These are phyloP conservation scores for Fusarium incarnatum DNA, from an alignment of 2,329 filamentous ascomycete genomes.

Conservation along the genomic window DNA sequence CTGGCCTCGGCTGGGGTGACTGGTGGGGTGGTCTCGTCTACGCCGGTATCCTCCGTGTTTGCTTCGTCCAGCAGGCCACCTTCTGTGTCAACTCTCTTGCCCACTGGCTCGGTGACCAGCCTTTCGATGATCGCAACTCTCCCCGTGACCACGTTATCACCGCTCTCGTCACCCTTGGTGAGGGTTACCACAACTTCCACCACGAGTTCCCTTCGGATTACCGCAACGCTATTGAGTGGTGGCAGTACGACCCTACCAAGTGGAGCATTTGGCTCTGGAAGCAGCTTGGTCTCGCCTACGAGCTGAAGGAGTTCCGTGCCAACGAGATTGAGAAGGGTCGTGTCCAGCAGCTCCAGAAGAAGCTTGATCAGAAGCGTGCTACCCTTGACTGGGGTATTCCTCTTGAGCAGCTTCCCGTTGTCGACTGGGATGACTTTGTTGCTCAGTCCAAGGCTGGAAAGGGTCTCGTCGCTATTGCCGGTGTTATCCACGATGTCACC, in stretches of 20 bases:
- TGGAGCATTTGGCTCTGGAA: slow-evolving; percentile 90
- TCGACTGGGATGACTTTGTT: slow-evolving; percentile 89
- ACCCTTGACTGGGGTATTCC: slow-evolving; percentile 88
- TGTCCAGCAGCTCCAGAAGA: slow-evolving; percentile 90
- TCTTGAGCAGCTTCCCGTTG: slow-evolving; percentile 84
- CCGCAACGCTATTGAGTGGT: slow-evolving; percentile 91
- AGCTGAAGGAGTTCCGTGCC: slow-evolving; percentile 89
- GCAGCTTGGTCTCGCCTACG: slow-evolving; percentile 83
- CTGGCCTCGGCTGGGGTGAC: slow-evolving; percentile 84
- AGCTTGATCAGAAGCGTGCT: slow-evolving; percentile 87
- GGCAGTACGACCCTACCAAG: slow-evolving; percentile 92
- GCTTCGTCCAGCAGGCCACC: slow-evolving; percentile 91
- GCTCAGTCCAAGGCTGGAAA: slow-evolving; percentile 80
- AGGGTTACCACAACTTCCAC: slow-evolving; percentile 96
- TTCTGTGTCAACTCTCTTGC: slow-evolving; percentile 94
- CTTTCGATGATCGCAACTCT: slow-evolving; percentile 92
- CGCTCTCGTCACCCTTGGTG: slow-evolving; percentile 84
- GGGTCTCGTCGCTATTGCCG: slow-evolving; percentile 80
- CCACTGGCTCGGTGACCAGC: slow-evolving; percentile 92
- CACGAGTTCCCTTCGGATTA: slow-evolving; percentile 95
- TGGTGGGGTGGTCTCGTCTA: slow-evolving; percentile 87
- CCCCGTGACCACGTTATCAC: slow-evolving; percentile 90
- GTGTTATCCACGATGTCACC: slow-evolving; percentile 86
- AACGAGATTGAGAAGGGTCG: slow-evolving; percentile 95
- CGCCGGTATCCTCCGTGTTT: slow-evolving; percentile 85